phyloP scores from a whole-genome alignment of 2,329 filamentous ascomycete species.

The Raffaelea ambrosiae region DNA sequence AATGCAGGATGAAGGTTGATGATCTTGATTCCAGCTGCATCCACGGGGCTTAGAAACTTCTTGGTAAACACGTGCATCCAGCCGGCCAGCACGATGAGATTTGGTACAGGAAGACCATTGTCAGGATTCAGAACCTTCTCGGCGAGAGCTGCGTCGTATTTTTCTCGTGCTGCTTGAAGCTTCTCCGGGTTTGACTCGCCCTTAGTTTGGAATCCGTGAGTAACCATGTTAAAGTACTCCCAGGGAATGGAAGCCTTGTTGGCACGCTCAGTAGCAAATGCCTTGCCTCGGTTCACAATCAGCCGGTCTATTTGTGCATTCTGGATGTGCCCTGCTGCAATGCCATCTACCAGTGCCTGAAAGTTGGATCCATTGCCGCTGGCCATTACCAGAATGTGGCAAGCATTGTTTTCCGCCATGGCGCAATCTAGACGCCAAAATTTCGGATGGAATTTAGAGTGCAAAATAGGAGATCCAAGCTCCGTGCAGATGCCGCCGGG shows the following conservation, averaged over 20 bases:
- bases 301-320: slow-evolving; percentile 36
- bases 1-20: slow-evolving; percentile 79
- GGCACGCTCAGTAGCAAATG: slow-evolving; percentile 31
- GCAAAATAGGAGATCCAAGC: too few relatives aligned
- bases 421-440: too few relatives aligned
- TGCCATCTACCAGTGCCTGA: slow-evolving; percentile 57
- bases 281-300: slow-evolving; percentile 39
- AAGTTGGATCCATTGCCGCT: slow-evolving; percentile 71
- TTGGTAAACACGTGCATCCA: slow-evolving; percentile 79
- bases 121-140: slow-evolving; percentile 45
- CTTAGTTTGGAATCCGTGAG: slow-evolving; percentile 53
- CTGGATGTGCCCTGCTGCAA: slow-evolving; percentile 28
- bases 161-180: slow-evolving; percentile 49
- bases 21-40: slow-evolving; percentile 52
- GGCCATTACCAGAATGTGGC: slow-evolving; percentile 58
- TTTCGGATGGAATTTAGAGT: too few relatives aligned
- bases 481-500: too few relatives aligned
- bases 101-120: slow-evolving; percentile 43
- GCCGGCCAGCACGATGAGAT: slow-evolving; percentile 72
- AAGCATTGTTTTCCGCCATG: slow-evolving; percentile 14
- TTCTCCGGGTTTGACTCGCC: slow-evolving; percentile 50
- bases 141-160: slow-evolving; percentile 70
- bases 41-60: slow-evolving; percentile 61
- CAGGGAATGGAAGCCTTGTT: slow-evolving; percentile 56
- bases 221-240: slow-evolving; percentile 73